Conservation (phyloP, 345 rosid genomes). For the Mallotus nudiflorus region DNA sequence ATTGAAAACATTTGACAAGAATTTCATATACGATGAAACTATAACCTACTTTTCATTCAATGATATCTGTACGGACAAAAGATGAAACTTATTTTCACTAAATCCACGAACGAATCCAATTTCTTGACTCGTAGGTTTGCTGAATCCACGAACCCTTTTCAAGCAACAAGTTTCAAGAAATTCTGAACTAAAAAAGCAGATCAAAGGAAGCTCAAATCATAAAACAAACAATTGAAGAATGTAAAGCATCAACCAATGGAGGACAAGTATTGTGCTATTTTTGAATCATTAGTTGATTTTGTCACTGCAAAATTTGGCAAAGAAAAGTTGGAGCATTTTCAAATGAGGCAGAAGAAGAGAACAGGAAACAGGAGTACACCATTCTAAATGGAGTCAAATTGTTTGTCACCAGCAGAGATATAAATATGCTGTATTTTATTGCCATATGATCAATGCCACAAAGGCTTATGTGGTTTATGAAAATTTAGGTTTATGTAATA, state of each 20-base stretch:
- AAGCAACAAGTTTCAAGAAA: not conserved
- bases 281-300: constrained; percentile 22
- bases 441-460: constrained; percentile 1
- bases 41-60: not conserved
- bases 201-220: constrained; percentile 10
- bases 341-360: constrained; percentile 1
- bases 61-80: not conserved
- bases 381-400: not conserved
- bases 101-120: not conserved
- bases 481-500: no score
- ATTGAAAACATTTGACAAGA: no score
- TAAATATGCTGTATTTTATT: constrained; percentile 21
- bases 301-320: constrained; percentile 3
- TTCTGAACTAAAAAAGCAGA: not conserved
- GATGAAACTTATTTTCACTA: not conserved
- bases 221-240: not conserved
- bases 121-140: constrained; percentile 2
- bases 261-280: constrained; percentile 22
- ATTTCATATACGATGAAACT: not conserved
- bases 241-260: constrained; percentile 5
- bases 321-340: not conserved
- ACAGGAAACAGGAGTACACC: not conserved
- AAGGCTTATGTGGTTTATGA: constrained; percentile 6
- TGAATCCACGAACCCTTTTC: constrained; percentile 8
- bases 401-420: constrained; percentile 18